Conservation (phyloP, 495 filamentous ascomycete species). For the Penicillium riverlandense region DNA sequence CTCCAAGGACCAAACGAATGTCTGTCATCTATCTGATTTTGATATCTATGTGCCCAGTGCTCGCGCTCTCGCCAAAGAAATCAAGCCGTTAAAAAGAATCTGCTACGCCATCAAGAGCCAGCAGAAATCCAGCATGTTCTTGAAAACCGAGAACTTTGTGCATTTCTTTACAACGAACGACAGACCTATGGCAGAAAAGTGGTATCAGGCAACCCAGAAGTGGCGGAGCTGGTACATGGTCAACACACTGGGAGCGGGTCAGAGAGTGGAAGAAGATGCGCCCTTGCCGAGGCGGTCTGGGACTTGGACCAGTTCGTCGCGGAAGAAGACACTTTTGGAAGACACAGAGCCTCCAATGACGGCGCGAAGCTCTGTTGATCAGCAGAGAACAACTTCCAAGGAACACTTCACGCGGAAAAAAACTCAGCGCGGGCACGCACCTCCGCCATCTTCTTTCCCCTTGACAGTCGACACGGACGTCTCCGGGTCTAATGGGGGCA, state of each 20-base stretch:
- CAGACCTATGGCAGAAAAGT: slow-evolving; percentile 52
- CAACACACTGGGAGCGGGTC: slow-evolving; percentile 49
- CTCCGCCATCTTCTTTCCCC: slow-evolving; percentile 39
- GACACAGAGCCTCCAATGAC: slow-evolving; percentile 42
- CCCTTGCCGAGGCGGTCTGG: slow-evolving; percentile 7
- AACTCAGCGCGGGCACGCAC: slow-evolving; percentile 29
- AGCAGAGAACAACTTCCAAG: slow-evolving; percentile 10
- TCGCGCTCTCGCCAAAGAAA: slow-evolving; percentile 50
- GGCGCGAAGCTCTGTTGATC: slow-evolving; percentile 15
- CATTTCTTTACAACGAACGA: slow-evolving; percentile 88
- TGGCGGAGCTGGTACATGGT: slow-evolving; percentile 91
- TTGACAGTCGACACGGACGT: slow-evolving; percentile 22
- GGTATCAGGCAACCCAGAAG: slow-evolving; percentile 60
- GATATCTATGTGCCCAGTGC: slow-evolving; percentile 77
- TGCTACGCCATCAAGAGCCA: slow-evolving; percentile 92
- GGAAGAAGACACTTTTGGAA: slow-evolving; percentile 1
- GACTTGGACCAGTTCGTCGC: slow-evolving; percentile 28
- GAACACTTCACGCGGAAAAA: slow-evolving; percentile 27
- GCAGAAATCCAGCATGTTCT: slow-evolving; percentile 80
- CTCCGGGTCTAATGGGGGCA: slow-evolving; percentile 8
- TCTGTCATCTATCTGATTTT: slow-evolving; percentile 90
- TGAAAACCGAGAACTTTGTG: slow-evolving; percentile 74
- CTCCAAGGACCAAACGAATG: slow-evolving; percentile 49
- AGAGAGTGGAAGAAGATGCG: slow-evolving; percentile 22
- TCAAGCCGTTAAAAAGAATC: slow-evolving; percentile 69